Conservation (phyloP, 306 rosid species). For the Rosa lucieae region DNA sequence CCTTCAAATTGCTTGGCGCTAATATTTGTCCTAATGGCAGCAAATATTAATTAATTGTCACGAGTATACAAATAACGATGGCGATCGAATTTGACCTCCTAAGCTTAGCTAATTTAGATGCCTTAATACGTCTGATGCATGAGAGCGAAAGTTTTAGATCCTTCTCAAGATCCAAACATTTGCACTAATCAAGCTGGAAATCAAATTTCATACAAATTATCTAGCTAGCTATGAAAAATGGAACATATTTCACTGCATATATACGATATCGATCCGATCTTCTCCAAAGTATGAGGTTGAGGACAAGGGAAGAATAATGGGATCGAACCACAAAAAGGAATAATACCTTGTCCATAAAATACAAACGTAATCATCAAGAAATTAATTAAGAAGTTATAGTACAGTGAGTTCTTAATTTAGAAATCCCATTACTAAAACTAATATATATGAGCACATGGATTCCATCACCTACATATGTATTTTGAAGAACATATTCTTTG, state of each 20-base stretch:
- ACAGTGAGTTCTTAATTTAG: not conserved
- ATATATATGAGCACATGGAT: not conserved
- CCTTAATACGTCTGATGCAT: not conserved
- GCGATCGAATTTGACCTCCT: not conserved
- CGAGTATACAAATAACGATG: not conserved
- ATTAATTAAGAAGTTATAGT: not conserved
- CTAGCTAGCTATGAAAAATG: not conserved
- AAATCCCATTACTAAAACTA: too few species aligned
- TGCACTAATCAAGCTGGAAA: not conserved
- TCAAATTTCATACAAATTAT: not conserved
- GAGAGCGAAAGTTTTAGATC: not conserved
- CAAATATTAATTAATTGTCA: not conserved
- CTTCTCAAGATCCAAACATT: not conserved
- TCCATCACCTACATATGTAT: not conserved
- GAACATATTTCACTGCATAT: not conserved
- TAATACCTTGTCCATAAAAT: not conserved
- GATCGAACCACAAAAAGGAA: not conserved
- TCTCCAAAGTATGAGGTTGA: not conserved
- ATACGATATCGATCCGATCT: not conserved
- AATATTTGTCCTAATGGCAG: not conserved
- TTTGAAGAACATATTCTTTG: not conserved
- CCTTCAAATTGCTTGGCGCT: not conserved
- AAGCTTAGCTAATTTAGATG: not conserved
- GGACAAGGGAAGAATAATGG: not conserved
- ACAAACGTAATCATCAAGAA: not conserved